A percentile compares a stretch with the other conserved stretches of the same genome.
phyloP scores from a whole-genome alignment of 768 basidiomycete genomes.

The Suillus subluteus region DNA sequence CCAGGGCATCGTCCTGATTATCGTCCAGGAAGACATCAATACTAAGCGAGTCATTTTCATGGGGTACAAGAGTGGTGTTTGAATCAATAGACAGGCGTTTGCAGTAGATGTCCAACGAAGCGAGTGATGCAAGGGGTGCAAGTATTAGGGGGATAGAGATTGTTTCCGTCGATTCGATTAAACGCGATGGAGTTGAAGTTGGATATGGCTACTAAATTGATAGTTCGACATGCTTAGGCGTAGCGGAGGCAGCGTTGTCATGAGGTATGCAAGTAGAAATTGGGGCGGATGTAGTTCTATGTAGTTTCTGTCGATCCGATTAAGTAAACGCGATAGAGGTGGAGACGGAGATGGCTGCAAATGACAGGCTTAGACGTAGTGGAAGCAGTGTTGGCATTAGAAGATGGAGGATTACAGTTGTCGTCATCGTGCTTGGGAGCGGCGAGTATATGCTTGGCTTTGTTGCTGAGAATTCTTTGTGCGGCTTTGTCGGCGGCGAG shows the following conservation, averaged over 20 bases:
- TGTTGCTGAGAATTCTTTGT: neutral
- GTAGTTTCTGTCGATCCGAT: no score
- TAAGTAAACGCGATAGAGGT: neutral
- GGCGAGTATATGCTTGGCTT: neutral
- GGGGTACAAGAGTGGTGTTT: neutral
- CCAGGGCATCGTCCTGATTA: neutral
- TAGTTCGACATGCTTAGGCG: neutral
- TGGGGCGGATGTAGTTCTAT: no score
- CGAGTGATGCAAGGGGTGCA: neutral
- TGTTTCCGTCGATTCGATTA: neutral
- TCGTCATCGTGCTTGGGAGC: neutral
- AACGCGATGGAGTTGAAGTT: neutral
- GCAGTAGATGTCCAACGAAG: neutral
- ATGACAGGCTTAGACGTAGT: neutral
- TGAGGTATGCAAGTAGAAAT: neutral
- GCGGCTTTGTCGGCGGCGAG: neutral
- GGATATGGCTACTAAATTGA: no score
- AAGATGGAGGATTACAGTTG: neutral
- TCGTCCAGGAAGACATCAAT: neutral
- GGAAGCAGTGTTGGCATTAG: neutral
- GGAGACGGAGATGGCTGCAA: neutral
- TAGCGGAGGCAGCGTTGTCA: neutral
- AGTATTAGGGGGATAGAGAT: neutral
- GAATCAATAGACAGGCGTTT: neutral
- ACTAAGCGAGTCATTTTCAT: neutral